phyloP scores from a whole-genome alignment of 2,329 filamentous ascomycete species.

The Hymenotorrendiella dingleyae region DNA sequence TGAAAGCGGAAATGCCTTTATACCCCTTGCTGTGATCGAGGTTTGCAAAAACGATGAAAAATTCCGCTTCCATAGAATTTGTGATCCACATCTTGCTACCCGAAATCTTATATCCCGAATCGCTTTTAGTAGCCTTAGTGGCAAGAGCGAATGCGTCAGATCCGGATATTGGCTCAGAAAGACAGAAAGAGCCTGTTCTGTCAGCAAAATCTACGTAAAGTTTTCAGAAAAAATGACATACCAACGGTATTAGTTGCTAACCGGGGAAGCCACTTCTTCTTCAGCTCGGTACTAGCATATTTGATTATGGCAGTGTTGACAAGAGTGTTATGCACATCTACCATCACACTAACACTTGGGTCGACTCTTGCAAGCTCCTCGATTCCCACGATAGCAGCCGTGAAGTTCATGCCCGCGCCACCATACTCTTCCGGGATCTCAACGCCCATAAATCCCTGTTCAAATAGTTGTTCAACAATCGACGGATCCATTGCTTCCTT shows the following conservation, averaged over 20 bases:
- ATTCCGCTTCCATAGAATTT: constrained; percentile 85
- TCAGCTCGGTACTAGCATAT: constrained; percentile 68
- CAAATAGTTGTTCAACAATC: constrained; percentile 88
- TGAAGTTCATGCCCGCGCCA: constrained; percentile 98
- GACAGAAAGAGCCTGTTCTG: constrained; percentile 67
- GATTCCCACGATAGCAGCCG: constrained; percentile 88
- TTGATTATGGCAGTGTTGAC: constrained; percentile 91
- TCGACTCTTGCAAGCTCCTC: constrained; percentile 94
- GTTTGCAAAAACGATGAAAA: constrained; percentile 99
- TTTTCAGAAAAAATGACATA: constrained; percentile 8
- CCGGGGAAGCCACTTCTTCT: constrained; percentile 84
- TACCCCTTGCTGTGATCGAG: constrained; percentile 88
- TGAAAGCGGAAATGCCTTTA: constrained; percentile 93
- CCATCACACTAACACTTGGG: constrained; percentile 89
- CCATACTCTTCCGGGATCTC: constrained; percentile 98
- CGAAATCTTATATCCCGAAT: constrained; percentile 77
- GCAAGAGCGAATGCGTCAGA: constrained; percentile 94
- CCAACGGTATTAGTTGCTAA: constrained; percentile 83
- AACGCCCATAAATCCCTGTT: constrained; percentile 94
- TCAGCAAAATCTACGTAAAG: constrained; percentile 7
- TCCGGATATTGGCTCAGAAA: constrained; percentile 87
- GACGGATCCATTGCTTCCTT: constrained; percentile 85
- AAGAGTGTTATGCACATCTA: constrained; percentile 96
- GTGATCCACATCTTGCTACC: constrained; percentile 99
- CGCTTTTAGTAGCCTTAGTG: constrained; percentile 81